Evolutionary conservation across 2,329 filamentous ascomycete species (phyloP).

Genomic region (Cladosporium sp.): DNA sequence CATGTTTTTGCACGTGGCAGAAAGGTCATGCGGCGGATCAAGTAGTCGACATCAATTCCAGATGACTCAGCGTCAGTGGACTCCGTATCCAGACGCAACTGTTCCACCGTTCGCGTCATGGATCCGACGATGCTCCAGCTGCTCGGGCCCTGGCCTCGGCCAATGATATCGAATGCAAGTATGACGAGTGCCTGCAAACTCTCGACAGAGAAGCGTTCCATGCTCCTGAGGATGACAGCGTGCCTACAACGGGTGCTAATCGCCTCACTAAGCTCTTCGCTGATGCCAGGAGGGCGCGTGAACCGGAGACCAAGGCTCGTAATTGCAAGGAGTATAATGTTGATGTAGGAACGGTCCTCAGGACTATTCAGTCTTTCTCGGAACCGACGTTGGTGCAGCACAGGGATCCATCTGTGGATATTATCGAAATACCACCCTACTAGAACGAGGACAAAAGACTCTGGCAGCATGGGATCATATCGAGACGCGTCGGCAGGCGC

Average conservation of each 20-base stretch:
- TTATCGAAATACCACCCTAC: too few relatives aligned
- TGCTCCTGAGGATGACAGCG: not conserved
- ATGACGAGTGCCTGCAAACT: slow-evolving; percentile 2
- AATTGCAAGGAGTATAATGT: not conserved
- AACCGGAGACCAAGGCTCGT: not conserved
- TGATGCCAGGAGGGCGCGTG: not conserved
- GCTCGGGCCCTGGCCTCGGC: not conserved
- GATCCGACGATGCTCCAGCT: not conserved
- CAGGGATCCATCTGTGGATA: too few relatives aligned
- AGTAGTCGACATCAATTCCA: not conserved
- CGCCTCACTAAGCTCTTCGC: not conserved
- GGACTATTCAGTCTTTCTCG: not conserved
- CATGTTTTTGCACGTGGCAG: not conserved
- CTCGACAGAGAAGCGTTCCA: slow-evolving; percentile 1
- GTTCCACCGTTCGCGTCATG: not conserved
- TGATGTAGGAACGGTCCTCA: not conserved
- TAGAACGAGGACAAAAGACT: too few relatives aligned
- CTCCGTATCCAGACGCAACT: not conserved
- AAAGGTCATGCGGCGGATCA: not conserved
- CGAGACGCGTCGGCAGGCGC: too few relatives aligned
- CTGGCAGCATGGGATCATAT: too few relatives aligned
- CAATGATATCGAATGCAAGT: slow-evolving; percentile 1
- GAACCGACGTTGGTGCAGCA: not conserved
- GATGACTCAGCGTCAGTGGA: not conserved
- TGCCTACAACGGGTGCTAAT: not conserved